Evolutionary conservation across 345 rosid species (phyloP), one percentile per base, ranked within the genome.

Genomic region (Syzygium aromaticum): DNA sequence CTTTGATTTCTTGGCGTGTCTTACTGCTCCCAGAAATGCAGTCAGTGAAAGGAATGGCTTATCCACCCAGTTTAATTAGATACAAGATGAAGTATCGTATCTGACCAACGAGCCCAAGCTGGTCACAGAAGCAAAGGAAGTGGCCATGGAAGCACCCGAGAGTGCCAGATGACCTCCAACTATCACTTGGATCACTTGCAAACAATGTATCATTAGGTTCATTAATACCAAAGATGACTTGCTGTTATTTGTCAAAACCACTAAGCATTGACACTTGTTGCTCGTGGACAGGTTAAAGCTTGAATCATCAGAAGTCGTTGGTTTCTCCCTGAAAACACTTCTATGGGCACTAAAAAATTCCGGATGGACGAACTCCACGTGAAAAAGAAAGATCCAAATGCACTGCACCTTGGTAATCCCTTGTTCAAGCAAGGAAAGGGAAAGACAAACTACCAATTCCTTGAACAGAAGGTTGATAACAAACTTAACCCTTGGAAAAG

Each of bases 91-190:
- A 53, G 56, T 53, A 17, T 53, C 7, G 56, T 7, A 21, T 86
- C 54, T 78, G 16, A 92, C 94, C 89, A 90, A 59, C 84, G 92
- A 89, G 82, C 88, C 85, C 88, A 93, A 92, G 28, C 94, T 90
- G 12, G 93, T 89, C 51, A 92, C 92, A 0, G 92, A 91, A 88
- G 92, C 89, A 12, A 92, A 91, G 63, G 91, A 89, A 77, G 93
- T 91, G 54, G 95, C 92, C 67, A 90, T 87, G 4, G 92, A 89
- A 87, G 94, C 92, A 61, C 93, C 89, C 2, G 95, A 87, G 56
- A 93, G 92, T 2, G 93, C 59, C 54, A 89, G 57, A 38, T 87
- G 85, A 82, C 77, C 93, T 17, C 91, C 93, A 88, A 91, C 89
- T 92, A 91, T 91, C 28, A 92, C 88, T n/a, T 90, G 86, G 52